Conservation (phyloP, 2,329 filamentous ascomycete genomes). For the Exserohilum rostratum region DNA sequence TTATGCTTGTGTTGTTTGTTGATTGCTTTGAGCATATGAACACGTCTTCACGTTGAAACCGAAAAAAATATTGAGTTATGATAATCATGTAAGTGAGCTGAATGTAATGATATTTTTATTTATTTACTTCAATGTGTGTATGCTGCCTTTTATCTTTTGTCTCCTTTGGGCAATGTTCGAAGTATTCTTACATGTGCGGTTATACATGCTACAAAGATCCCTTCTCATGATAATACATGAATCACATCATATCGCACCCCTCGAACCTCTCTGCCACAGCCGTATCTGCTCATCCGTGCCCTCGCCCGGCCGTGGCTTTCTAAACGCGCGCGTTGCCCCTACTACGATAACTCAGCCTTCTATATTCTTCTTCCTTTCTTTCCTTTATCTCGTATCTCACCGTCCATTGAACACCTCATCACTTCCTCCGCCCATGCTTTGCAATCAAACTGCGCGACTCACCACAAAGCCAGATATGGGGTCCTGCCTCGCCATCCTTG, state of each 20-base stretch:
- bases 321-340: neutral
- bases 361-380: neutral
- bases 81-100: no score
- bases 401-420: neutral
- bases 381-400: neutral
- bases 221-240: no score
- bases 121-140: no score
- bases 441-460: constrained; percentile 70
- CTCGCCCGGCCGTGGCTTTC: neutral
- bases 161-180: no score
- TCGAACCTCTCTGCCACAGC: neutral
- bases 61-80: no score
- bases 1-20: no score
- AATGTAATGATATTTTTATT: no score
- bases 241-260: neutral
- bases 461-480: constrained; percentile 68
- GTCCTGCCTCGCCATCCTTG: constrained; percentile 61
- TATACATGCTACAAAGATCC: no score
- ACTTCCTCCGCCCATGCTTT: constrained; percentile 52
- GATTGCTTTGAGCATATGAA: no score
- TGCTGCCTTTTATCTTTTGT: no score
- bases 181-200: no score
- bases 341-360: neutral
- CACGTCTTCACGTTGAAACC: no score
- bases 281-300: neutral